Evolutionary conservation across 495 filamentous ascomycete species (phyloP), one percentile per base, ranked within the genome.

Genomic region (Sphaerosporella brunnea): DNA sequence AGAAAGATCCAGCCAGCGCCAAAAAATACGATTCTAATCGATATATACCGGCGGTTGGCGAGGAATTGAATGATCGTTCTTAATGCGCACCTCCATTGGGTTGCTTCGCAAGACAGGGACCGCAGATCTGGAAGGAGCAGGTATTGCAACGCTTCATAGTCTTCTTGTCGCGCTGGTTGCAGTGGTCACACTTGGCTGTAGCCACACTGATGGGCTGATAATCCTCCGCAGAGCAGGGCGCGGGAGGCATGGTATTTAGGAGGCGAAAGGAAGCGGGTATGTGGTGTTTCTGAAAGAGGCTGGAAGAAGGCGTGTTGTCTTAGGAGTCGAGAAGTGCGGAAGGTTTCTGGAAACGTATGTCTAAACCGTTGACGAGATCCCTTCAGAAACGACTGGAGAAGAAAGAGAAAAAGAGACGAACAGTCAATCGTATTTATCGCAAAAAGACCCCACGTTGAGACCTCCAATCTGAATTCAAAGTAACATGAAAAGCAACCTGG

Each of bases 161-260:
- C 9, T 50, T 42, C 5, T 32, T 58, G 44, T 73, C 73, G 4
- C 69, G 64, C 9, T 51, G 52, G 38, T 66, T 61, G 53, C 71
- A 73, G 1, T 62, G 11, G 25, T 74, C 71, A 45, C 71, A 74
- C 52, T 72, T 73, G 1, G 68, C 70, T 0, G 70, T 73, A 47
- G 66, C 65, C 4, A 67, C 64, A 1, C 47, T 52, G 15, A 71
- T 60, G 18, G 61, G 40, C 3, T 36, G 48, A 35, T 60, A 58
- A 36, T 49, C 45, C 0, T 53, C 55, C 15, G 54, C 42, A 13
- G 54, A 48, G 36, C 55, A 56, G 5, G 55, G 47, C n/a, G 13
- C 28, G 42, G 2, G 15, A n/a, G n/a, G n/a, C n/a, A n/a, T n/a
- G 37, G n/a, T 15, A 10, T 3, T 40, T n/a, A 32, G 28, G 7